phyloP scores from a whole-genome alignment of 148 eudicot genomes.

The Hydrangea macrophylla region DNA sequence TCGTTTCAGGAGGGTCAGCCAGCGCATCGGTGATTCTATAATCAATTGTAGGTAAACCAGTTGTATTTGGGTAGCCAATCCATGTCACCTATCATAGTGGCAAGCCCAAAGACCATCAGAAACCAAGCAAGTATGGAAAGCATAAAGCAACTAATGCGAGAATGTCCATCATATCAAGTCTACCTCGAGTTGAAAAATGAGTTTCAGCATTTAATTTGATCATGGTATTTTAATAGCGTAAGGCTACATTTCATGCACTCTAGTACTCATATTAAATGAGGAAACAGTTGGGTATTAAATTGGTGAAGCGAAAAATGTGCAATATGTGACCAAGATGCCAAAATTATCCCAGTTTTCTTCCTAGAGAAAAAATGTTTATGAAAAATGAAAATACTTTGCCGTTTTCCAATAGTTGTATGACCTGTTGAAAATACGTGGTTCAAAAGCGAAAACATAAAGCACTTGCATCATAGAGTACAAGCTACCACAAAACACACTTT shows the following conservation, averaged over 20 bases:
- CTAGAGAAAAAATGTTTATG: not conserved
- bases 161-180: constrained; percentile 2
- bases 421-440: too few relatives aligned
- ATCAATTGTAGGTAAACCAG: constrained; percentile 95
- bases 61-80: constrained; percentile 99
- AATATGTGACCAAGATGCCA: too few relatives aligned
- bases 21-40: constrained; percentile 85
- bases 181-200: not conserved
- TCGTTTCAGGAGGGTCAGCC: constrained; percentile 79
- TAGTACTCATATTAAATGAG: not conserved
- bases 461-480: too few relatives aligned
- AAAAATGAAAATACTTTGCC: too few relatives aligned
- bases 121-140: not conserved
- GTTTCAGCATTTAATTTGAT: not conserved
- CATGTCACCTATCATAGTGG: constrained; percentile 73
- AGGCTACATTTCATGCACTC: not conserved
- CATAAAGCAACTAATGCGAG: not conserved
- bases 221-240: not conserved
- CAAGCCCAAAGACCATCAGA: constrained; percentile 23
- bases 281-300: too few relatives aligned
- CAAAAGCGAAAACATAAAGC: too few relatives aligned
- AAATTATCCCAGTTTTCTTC: too few relatives aligned
- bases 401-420: too few relatives aligned
- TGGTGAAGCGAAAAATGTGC: too few relatives aligned
- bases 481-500: too few relatives aligned